Evolutionary conservation across 208 protist species (phyloP), one percentile per base, ranked within the genome.

Genomic region (Borovskyia barvae): DNA sequence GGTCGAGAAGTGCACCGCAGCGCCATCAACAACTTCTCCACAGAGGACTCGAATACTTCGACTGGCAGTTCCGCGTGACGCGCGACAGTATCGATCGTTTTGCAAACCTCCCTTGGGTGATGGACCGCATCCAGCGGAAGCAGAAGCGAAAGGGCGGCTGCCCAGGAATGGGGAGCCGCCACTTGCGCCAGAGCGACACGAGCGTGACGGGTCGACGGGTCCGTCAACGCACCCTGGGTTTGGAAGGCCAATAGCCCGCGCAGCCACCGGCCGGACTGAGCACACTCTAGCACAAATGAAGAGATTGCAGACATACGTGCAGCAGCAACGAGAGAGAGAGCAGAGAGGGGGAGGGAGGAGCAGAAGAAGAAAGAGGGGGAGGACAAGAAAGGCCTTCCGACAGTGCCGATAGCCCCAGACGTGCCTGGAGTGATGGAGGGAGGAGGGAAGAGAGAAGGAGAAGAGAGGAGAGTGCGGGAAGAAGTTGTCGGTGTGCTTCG

Each of bases 231-330:
- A 11, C 63, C 1, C 20, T 47, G 64, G 12, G 56, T 57, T 35
- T 83, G 75, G 51, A 92, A 59, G 6, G 75, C 80, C 57, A 92
- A 69, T 47, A 92, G 49, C 5, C 78, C 85, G 35, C 85, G 77
- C 39, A 77, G 67, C 85, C 85, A 92, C 12, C 85, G 77, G 50
- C 85, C 85, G 17, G 51, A 56, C 2, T 43, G 48, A 8, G 72
- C 80, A 55, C 80, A 92, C 39, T 87, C 81, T 7, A 77, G 47
- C n/a, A 77, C 80, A 66, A 92, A 92, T 5, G 70, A 67, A 9
- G 77, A 43, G 11, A 88, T 68, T 46, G 77, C 69, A 11, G 85
- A 80, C 85, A 90, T 90, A 5, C 50, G 20, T 30, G 17, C 9
- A 8, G 33, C 14, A 19, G 19, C 24, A 3, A 3, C 33, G 50